Evolutionary conservation across 2,329 filamentous ascomycete species (phyloP).

Genomic region (Thelonectria blattea): DNA sequence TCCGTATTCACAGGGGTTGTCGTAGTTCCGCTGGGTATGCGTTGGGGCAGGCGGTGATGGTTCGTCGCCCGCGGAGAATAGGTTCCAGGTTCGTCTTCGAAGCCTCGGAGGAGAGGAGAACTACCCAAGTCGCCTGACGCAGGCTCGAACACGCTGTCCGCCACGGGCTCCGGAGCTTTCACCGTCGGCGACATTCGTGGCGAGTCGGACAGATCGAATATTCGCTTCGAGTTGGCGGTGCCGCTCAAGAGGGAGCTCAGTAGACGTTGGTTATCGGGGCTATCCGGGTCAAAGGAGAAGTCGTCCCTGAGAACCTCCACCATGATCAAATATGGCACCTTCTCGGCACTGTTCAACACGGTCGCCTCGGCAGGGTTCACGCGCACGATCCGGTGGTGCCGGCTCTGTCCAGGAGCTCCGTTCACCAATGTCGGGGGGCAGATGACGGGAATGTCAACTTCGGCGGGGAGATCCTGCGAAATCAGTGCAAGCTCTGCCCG

Average conservation of each 20-base stretch:
- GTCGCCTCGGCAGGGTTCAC: constrained; percentile 85
- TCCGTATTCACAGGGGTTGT: constrained; percentile 66
- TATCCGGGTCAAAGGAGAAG: constrained; percentile 81
- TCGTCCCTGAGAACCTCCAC: constrained; percentile 82
- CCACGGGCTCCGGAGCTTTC: constrained; percentile 50
- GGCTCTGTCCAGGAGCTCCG: constrained; percentile 75
- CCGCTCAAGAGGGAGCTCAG: constrained; percentile 63
- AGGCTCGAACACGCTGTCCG: constrained; percentile 86
- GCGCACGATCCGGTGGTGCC: constrained; percentile 82
- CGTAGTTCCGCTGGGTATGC: constrained; percentile 66
- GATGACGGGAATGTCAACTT: constrained; percentile 83
- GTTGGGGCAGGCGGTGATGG: constrained; percentile 49
- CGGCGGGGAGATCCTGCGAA: constrained; percentile 79
- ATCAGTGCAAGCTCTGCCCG: constrained; percentile 82
- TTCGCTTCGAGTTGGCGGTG: constrained; percentile 61
- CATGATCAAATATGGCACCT: constrained; percentile 85
- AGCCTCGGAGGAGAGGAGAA: constrained; percentile 69
- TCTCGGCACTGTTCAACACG: constrained; percentile 84
- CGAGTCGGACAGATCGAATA: constrained; percentile 72
- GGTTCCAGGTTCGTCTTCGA: constrained; percentile 54
- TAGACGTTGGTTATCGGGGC: constrained; percentile 73
- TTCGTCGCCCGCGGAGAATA: constrained; percentile 39
- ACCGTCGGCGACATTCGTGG: constrained; percentile 56
- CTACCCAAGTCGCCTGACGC: constrained; percentile 77
- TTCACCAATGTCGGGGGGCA: constrained; percentile 77